Conservation (phyloP, 106 monocot species). For the Triglochin maritima region DNA sequence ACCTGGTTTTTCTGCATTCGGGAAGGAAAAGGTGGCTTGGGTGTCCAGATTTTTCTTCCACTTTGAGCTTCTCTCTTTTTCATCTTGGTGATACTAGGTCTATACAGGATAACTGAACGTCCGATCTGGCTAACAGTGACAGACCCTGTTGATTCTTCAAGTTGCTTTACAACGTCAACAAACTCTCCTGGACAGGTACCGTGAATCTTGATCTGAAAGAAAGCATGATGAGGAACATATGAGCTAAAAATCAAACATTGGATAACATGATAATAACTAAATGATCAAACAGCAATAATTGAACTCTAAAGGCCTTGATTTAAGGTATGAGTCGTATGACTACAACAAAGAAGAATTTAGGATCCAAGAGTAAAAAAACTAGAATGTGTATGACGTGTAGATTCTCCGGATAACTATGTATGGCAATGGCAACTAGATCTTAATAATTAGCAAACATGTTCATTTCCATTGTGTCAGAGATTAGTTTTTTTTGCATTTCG, state of each 20-base stretch:
- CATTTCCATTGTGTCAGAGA: too few species aligned
- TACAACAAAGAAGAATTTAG: too few species aligned
- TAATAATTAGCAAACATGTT: too few species aligned
- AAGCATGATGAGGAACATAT: background rate
- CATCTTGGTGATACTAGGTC: constrained; percentile 81
- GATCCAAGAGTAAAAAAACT: background rate
- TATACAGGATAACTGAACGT: constrained; percentile 81
- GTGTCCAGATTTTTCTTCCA: constrained; percentile 18
- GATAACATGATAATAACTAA: background rate
- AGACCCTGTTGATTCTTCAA: constrained; percentile 79
- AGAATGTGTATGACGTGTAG: background rate
- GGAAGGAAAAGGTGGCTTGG: background rate
- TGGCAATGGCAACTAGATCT: too few species aligned
- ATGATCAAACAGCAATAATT: background rate
- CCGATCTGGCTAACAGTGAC: constrained; percentile 69
- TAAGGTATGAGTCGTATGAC: too few species aligned
- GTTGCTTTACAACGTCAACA: constrained; percentile 41
- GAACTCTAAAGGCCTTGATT: too few species aligned
- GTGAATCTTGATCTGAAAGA: constrained; percentile 78
- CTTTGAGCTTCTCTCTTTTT: constrained; percentile 36
- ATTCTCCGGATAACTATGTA: too few species aligned
- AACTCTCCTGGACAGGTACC: constrained; percentile 79
- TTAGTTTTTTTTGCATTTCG: too few species aligned
- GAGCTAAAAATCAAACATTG: background rate
- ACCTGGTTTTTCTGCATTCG: too few species aligned